Base-by-base conservation (phyloP, 2,329 filamentous ascomycete genomes). In the Ceratocystis huliohia region DNA sequence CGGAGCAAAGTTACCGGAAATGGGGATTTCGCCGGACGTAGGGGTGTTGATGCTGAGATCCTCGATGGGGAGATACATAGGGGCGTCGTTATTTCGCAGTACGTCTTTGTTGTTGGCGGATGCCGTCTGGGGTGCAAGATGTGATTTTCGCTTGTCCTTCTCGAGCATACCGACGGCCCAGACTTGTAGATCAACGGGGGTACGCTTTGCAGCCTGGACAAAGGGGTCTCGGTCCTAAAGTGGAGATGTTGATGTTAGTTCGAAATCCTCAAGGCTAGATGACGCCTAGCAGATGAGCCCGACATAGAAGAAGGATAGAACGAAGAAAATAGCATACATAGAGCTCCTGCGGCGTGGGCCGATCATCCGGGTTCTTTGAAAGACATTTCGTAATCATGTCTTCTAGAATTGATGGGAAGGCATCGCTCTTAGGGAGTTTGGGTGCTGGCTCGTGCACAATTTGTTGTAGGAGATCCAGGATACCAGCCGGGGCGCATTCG, bases 341-440 rank as follows among this genome's bases (percentile, higher is more conserved):
- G 68, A 99, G 85, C 71, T 97, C 91, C 72, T 93, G 88, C 7
- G 94, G 94, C 4, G 94, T 97, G 64, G 93, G 94, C 64, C 94
- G 85, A 73, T 90, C 85, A 68, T 92, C 89, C 0, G 94, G 89
- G 69, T 89, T 86, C 79, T 99, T 99, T 75, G 87, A 86, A 70
- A 99, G 79, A 77, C 94, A 99, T 75, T 95, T 96, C 70, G 94
- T 91, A 67, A 97, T 93, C 85, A 97, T 96, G 70, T 97, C 91
- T 72, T 97, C 93, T 61, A 99, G 78, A 70, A 97, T 97, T 33
- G 86, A 84, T 0, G 94, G 94, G 80, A 99, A 99, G 1, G 94
- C 94, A 74, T 97, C 94, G 73, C 92, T 96, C 83, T 96, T 96
- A 53, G 94, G 94, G 64, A 99, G 82, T 74, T 85, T 92, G 0